These are phyloP conservation scores for Suillus luteus DNA, from an alignment of 768 basidiomycete genomes.

Conservation along the genomic window DNA sequence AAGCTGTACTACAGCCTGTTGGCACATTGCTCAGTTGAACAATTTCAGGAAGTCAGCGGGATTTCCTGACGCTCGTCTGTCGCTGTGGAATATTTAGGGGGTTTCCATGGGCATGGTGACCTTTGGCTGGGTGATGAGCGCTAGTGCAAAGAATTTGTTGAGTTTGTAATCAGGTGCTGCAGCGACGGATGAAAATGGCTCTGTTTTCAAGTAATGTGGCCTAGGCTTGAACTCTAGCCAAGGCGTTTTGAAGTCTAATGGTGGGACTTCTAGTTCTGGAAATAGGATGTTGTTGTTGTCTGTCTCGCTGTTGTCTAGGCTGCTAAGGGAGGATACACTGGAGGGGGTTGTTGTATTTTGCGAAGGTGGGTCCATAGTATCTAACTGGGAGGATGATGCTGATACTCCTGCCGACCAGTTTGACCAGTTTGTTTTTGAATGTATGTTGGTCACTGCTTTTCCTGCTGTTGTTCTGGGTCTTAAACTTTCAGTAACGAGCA, in stretches of 20 bases:
- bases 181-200: not conserved
- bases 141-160: not conserved
- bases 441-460: not conserved
- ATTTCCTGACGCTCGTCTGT: not conserved
- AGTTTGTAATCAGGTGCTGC: not conserved
- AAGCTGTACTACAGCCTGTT: not conserved
- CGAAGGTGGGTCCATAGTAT: no score
- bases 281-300: not conserved
- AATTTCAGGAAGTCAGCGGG: not conserved
- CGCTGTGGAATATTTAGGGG: not conserved
- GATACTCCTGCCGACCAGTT: no score
- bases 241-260: rapidly evolving
- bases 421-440: not conserved
- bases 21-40: not conserved
- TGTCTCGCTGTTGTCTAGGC: not conserved
- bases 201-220: not conserved
- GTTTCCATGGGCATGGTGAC: not conserved
- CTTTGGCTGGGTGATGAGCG: rapidly evolving
- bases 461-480: not conserved
- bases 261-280: not conserved
- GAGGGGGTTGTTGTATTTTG: not conserved
- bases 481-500: not conserved
- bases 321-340: not conserved
- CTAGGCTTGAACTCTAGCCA: rapidly evolving
- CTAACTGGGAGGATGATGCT: no score